Evolutionary conservation across 805 yeast genomes (phyloP), one percentile per base, ranked within the genome.

Genomic region (Candida morakotiae): DNA sequence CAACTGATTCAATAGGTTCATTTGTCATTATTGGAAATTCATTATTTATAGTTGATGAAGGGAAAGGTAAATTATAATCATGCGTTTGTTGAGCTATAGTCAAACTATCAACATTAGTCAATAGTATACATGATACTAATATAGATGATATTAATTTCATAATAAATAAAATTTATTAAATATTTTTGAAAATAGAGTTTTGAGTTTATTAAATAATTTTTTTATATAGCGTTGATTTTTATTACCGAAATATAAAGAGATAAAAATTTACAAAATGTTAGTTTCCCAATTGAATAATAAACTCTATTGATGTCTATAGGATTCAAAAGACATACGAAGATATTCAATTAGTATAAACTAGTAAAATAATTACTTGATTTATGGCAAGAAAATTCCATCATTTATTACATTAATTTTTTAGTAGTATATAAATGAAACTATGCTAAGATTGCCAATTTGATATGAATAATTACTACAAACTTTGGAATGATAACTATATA

Each of bases 381-480:
- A 38, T 56, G 71, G 69, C 71, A 65, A 60, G 53, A 44, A 56
- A 60, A 57, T 61, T 64, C 71, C 71, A 65, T 65, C 71, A 63
- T 65, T 61, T 42, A 51, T 57, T 60, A 61, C 67, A 63, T 48
- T 47, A 53, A 35, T 28, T 17, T 5, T 15, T 7, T 28, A 26
- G 11, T 38, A 24, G 33, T 23, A 58, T 56, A 59, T 58, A 45
- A 56, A 65, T 62, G 71, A 66, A 64, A 66, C 71, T 66, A 66
- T 66, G 71, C 70, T 63, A 51, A 62, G 65, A 52, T 59, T 63
- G 69, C 70, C 68, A 58, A 39, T 28, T 27, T 33, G 21, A 38
- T 15, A 9, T 21, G 23, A 7, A 21, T 21, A 21, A 21, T 21
- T 21, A 21, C 23, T 7, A 21, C 23, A 7, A n/a, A n/a, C n/a